Evolutionary conservation across 495 filamentous ascomycete species (phyloP).

Genomic region (Neurospora terricola): DNA sequence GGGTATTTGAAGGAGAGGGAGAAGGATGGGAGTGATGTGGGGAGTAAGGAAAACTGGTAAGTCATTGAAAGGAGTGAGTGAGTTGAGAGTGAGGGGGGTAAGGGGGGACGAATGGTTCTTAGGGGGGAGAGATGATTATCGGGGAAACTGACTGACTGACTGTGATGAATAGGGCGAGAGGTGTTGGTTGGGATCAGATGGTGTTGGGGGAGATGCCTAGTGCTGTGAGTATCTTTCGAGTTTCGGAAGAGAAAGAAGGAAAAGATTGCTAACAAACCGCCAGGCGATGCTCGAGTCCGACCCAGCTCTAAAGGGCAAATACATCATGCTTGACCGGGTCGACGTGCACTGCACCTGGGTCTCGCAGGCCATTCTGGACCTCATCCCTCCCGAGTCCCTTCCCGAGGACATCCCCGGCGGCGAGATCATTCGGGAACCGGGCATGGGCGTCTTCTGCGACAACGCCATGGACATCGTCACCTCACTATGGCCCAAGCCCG

Average conservation of each 20-base stretch:
- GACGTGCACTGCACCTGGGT: slow-evolving; percentile 59
- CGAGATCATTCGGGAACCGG: slow-evolving; percentile 44
- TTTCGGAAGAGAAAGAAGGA: background rate
- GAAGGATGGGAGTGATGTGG: slow-evolving; percentile 11
- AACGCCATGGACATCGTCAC: slow-evolving; percentile 55
- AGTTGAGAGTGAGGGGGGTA: background rate
- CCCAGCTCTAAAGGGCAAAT: slow-evolving; percentile 37
- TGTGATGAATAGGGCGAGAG: slow-evolving; percentile 30
- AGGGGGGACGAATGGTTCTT: no score
- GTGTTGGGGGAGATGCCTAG: slow-evolving; percentile 51
- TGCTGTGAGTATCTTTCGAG: slow-evolving; percentile 33
- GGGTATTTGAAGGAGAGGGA: slow-evolving; percentile 27
- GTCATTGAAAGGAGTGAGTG: background rate
- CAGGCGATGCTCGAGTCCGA: slow-evolving; percentile 45
- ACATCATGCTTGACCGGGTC: slow-evolving; percentile 57
- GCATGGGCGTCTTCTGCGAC: slow-evolving; percentile 59
- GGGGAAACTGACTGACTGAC: background rate
- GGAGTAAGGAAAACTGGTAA: slow-evolving; percentile 37
- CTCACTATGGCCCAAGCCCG: slow-evolving; percentile 43
- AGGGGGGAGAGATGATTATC: background rate
- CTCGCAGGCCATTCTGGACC: slow-evolving; percentile 45
- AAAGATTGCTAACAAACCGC: slow-evolving; percentile 9
- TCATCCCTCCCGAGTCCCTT: slow-evolving; percentile 38
- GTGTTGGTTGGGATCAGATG: slow-evolving; percentile 58
- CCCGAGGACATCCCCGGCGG: slow-evolving; percentile 47